phyloP scores from a whole-genome alignment of 2,329 filamentous ascomycete genomes.

The Pseudogymnoascus sp. region DNA sequence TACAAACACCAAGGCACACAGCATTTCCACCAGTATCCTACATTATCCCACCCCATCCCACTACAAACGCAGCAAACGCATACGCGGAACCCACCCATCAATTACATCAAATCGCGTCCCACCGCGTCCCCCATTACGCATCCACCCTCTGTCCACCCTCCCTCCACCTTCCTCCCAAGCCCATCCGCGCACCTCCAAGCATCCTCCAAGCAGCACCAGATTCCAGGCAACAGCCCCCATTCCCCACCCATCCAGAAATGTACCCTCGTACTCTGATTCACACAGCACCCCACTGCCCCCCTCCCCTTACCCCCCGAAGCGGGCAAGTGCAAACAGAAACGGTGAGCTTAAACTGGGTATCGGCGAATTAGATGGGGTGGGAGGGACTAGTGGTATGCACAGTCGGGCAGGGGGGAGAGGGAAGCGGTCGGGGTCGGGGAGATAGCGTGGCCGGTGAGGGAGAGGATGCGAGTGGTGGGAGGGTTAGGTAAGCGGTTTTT shows the following conservation, averaged over 20 bases:
- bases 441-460: background rate
- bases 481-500: background rate
- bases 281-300: background rate
- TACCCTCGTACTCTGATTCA: too few species aligned
- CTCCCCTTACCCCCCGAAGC: background rate
- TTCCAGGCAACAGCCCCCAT: background rate
- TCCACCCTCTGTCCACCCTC: background rate
- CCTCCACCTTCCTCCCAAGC: too few species aligned
- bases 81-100: background rate
- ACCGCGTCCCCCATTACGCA: background rate
- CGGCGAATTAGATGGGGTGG: background rate
- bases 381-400: background rate
- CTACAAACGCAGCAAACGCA: too few species aligned
- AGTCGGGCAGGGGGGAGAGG: background rate
- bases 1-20: background rate
- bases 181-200: background rate
- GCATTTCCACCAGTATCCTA: background rate
- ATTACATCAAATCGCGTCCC: background rate
- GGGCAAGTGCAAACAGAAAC: background rate
- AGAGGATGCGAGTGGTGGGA: background rate
- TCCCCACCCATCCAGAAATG: too few species aligned
- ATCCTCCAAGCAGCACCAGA: background rate
- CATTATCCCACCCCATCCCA: background rate
- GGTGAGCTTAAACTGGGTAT: background rate
- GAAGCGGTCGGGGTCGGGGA: background rate